Percentiles rank a stretch among this genome's conserved stretches.
Evolutionary conservation across 2,329 filamentous ascomycete genomes (phyloP).

Genomic region (Didymella segeticola): DNA sequence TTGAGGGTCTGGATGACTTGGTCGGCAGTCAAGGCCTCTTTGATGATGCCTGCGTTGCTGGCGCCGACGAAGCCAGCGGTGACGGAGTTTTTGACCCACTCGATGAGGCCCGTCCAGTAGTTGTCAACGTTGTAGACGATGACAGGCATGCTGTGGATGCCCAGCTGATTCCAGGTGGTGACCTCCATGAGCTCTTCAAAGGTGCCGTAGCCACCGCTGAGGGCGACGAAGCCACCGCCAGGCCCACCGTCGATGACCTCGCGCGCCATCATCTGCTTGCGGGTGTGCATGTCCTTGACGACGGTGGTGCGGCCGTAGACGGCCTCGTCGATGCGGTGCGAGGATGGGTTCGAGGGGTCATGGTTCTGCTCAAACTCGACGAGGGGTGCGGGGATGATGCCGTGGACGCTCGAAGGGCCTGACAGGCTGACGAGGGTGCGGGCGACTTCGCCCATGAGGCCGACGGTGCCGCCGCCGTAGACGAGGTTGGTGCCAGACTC

Average conservation of each 20-base stretch:
- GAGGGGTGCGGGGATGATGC: slow-evolving; percentile 88
- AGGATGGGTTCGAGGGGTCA: slow-evolving; percentile 52
- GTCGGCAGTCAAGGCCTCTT: slow-evolving; percentile 74
- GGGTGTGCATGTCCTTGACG: slow-evolving; percentile 93
- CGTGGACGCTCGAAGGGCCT: slow-evolving; percentile 83
- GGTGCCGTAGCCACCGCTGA: slow-evolving; percentile 91
- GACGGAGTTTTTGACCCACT: slow-evolving; percentile 81
- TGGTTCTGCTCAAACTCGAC: slow-evolving; percentile 77
- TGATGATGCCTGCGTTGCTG: slow-evolving; percentile 76
- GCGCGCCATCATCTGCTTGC: slow-evolving; percentile 91
- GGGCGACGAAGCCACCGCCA: slow-evolving; percentile 86
- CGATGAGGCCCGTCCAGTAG: slow-evolving; percentile 87
- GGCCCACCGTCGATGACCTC: slow-evolving; percentile 82
- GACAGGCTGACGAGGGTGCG: slow-evolving; percentile 83
- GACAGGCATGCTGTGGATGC: slow-evolving; percentile 80
- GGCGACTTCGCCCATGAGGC: slow-evolving; percentile 94
- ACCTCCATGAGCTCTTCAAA: slow-evolving; percentile 95
- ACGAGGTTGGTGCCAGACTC: slow-evolving; percentile 81
- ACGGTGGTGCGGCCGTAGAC: slow-evolving; percentile 85
- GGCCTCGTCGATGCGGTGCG: slow-evolving; percentile 63
- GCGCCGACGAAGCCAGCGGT: slow-evolving; percentile 76
- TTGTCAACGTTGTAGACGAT: slow-evolving; percentile 86
- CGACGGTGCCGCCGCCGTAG: slow-evolving; percentile 93
- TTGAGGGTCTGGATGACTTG: slow-evolving; percentile 74
- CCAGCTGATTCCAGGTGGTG: slow-evolving; percentile 93